phyloP scores from a whole-genome alignment of 2,329 filamentous ascomycete genomes.

The Alternaria brassicicola region DNA sequence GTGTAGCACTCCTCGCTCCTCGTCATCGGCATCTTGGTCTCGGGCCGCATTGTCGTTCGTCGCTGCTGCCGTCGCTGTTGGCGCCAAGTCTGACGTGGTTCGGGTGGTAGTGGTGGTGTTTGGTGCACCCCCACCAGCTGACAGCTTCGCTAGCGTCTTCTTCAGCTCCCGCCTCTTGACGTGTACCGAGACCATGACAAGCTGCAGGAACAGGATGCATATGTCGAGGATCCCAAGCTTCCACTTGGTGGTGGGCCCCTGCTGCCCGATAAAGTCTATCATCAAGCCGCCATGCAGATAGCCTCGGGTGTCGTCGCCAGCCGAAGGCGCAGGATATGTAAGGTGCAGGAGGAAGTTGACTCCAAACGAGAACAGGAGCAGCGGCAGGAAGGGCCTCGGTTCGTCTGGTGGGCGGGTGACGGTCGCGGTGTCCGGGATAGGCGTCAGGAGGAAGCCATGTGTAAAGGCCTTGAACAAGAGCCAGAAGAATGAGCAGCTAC shows the following conservation, averaged over 20 bases:
- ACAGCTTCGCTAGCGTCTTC: conserved; percentile 42
- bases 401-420: conserved; percentile 56
- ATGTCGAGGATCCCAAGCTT: conserved; percentile 61
- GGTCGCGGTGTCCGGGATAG: conserved; percentile 57
- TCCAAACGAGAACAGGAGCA: conserved; percentile 61
- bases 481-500: conserved; percentile 64
- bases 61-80: conserved; percentile 10
- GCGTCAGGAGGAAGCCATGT: conserved; percentile 65
- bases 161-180: conserved; percentile 59
- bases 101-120: conserved; percentile 1
- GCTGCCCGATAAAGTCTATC: conserved; percentile 69
- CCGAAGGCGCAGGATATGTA: conserved; percentile 48
- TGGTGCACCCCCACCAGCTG: conserved; percentile 22
- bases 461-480: conserved; percentile 61
- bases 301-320: conserved; percentile 56
- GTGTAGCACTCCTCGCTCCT: conserved; percentile 63
- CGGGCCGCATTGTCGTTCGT: conserved; percentile 25
- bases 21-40: conserved; percentile 63
- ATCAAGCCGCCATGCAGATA: conserved; percentile 68
- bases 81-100: conserved; percentile 17
- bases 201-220: conserved; percentile 60
- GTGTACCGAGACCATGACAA: conserved; percentile 62
- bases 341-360: conserved; percentile 63
- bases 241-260: conserved; percentile 61
- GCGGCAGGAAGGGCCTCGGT: conserved; percentile 59